phyloP scores from a whole-genome alignment of 371 early-diverging fungal species.

The Circinella minor region DNA sequence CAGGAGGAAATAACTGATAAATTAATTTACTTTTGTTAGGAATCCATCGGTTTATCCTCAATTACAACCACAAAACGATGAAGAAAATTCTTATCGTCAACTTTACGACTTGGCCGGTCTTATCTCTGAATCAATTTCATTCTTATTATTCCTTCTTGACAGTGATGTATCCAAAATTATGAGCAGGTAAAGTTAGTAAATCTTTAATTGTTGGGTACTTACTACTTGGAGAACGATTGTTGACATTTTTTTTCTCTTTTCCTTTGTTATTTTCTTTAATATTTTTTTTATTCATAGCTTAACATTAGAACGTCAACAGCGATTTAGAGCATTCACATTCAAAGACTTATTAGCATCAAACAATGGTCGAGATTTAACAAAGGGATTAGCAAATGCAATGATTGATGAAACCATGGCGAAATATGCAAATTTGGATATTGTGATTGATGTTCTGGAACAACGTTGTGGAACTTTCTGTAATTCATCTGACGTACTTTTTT shows the following conservation, averaged over 20 bases:
- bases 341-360: conserved; percentile 61
- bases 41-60: conserved; percentile 21
- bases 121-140: conserved; percentile 72
- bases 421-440: conserved; percentile 26
- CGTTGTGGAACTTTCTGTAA: conserved; percentile 79
- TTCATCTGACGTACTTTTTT: conserved; percentile 70
- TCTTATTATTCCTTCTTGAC: conserved; percentile 71
- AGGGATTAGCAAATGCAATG: conserved; percentile 67
- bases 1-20: background rate
- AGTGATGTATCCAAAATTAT: conserved; percentile 62
- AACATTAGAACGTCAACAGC: conserved; percentile 40
- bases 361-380: conserved; percentile 60
- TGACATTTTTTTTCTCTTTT: too few relatives aligned
- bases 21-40: conserved; percentile 1
- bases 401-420: conserved; percentile 45
- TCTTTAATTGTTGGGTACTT: background rate
- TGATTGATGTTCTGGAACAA: conserved; percentile 53
- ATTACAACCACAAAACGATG: conserved; percentile 21
- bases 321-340: conserved; percentile 55
- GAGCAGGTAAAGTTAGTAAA: conserved; percentile 29
- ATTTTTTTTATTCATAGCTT: conserved; percentile 30
- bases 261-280: background rate
- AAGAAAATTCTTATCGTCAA: conserved; percentile 56
- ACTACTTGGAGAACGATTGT: too few relatives aligned
- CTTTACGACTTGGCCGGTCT: conserved; percentile 63